Base-by-base conservation (phyloP, 2,329 filamentous ascomycete genomes). In the Aureobasidium pullulans region DNA sequence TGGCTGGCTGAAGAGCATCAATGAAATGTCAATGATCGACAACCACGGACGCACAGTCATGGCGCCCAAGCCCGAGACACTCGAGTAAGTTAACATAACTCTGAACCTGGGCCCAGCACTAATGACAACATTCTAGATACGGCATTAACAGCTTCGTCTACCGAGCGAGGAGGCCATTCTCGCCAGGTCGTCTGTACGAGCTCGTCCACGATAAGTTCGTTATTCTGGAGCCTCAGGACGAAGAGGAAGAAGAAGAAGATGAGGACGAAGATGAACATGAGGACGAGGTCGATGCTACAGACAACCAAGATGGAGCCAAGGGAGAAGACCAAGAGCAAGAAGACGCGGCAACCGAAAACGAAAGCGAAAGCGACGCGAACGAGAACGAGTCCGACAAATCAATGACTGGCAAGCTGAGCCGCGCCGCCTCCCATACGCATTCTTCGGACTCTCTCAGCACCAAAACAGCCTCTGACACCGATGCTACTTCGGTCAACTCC, bases 61-160 rank as follows among this genome's bases (percentile, higher is more conserved):
- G 52, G 84, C 83, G 0, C 85, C 85, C 0, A 88, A 83, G 67
- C 87, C 86, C 0, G 86, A 89, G 72, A 89, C 85, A 0, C 77
- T 89, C 58, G 86, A 89, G 76, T 81, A 70, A 64, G 74, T 69
- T 59, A 6, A 2, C 44, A 11, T n/a, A 7, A 3, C 13, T 29
- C 13, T 32, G 10, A 31, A 16, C 16, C 23, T 13, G 8, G 8
- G 13, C 28, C 15, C 5, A 31, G 6, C 6, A 2, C 23, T 44
- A 19, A 10, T 57, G 42, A 60, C 63, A 8, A 13, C 23, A 40
- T 13, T 44, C 31, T 47, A 79, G 76, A 63, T 89, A 89, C 66
- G 85, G 84, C 7, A 85, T 90, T 10, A 80, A 83, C 37, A 89
- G 83, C 67, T 88, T 88, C 64, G 83, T 90, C 11, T 90, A 90